A percentile compares a stretch with the other conserved stretches of the same genome.
phyloP scores from a whole-genome alignment of 192 early-diverging fungal species.

The Backusella circina region DNA sequence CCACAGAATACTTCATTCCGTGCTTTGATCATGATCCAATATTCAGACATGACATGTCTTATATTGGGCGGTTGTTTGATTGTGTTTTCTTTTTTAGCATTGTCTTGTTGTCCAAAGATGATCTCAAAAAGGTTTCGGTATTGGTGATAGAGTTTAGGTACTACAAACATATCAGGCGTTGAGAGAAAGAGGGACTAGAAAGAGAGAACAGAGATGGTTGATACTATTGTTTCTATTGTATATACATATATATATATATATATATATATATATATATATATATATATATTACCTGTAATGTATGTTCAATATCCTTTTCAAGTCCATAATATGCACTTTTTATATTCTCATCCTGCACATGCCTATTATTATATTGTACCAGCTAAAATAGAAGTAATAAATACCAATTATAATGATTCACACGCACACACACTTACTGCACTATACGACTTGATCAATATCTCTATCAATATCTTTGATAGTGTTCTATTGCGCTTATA shows the following conservation, averaged over 20 bases:
- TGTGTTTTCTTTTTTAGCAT: not conserved
- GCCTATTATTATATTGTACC: slow-evolving; percentile 24
- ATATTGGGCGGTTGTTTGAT: slow-evolving; percentile 7
- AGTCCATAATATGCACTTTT: slow-evolving; percentile 38
- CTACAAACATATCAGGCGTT: slow-evolving; percentile 59
- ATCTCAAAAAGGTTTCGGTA: slow-evolving; percentile 39
- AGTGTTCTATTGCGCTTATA: slow-evolving; percentile 49
- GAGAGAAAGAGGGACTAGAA: slow-evolving; percentile 50
- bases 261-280: too few relatives aligned
- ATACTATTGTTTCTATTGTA: not conserved
- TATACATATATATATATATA: too few relatives aligned
- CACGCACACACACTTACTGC: slow-evolving; percentile 35
- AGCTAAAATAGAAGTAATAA: not conserved
- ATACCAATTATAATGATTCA: not conserved
- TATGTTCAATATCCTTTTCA: slow-evolving; percentile 43
- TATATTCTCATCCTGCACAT: slow-evolving; percentile 20
- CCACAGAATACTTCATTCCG: slow-evolving; percentile 35
- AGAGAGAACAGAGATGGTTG: not conserved
- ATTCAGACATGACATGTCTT: slow-evolving; percentile 15
- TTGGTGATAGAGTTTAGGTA: slow-evolving; percentile 47
- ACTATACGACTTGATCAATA: slow-evolving; percentile 41
- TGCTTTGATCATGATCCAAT: slow-evolving; percentile 25
- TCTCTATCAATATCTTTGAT: slow-evolving; percentile 51
- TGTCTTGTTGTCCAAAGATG: slow-evolving; percentile 30
- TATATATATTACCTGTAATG: slow-evolving; percentile 50